phyloP scores from a whole-genome alignment of 2,329 filamentous ascomycete genomes.

The Ophiostoma sp. region DNA sequence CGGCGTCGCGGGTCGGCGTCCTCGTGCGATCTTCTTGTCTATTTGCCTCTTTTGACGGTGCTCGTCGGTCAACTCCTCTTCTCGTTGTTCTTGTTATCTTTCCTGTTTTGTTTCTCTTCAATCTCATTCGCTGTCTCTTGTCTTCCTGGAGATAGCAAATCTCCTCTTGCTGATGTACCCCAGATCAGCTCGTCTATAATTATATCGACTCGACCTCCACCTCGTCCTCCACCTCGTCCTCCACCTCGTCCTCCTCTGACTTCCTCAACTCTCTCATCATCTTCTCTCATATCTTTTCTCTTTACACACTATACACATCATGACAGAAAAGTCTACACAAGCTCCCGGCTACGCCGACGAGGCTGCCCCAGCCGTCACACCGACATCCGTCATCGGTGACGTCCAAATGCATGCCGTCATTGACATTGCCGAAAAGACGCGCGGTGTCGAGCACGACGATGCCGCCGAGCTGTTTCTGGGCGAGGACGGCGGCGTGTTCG shows the following conservation, averaged over 20 bases:
- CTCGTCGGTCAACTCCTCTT: neutral
- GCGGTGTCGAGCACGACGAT: conserved; percentile 22
- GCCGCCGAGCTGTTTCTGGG: conserved; percentile 24
- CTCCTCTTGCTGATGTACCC: neutral
- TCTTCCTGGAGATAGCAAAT: neutral
- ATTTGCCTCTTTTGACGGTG: neutral
- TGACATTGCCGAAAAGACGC: conserved; percentile 18
- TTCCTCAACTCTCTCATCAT: neutral
- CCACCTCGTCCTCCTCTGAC: conserved; percentile 15
- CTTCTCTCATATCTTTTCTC: neutral
- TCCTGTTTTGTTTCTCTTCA: neutral
- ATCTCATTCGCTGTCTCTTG: neutral
- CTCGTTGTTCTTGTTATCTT: neutral
- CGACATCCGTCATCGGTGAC: neutral
- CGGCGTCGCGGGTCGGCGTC: neutral
- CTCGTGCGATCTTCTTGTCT: neutral
- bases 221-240: neutral
- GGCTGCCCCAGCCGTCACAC: neutral
- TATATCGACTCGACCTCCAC: neutral
- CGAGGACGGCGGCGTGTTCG: conserved; percentile 15
- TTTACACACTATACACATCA: neutral
- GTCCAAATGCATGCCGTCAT: neutral
- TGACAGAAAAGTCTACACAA: neutral
- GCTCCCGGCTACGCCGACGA: conserved; percentile 1
- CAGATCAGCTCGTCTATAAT: neutral